Percentiles rank a stretch among this genome's conserved stretches.
Conservation (phyloP, 2,329 filamentous ascomycete genomes). For the Phoma sp. region DNA sequence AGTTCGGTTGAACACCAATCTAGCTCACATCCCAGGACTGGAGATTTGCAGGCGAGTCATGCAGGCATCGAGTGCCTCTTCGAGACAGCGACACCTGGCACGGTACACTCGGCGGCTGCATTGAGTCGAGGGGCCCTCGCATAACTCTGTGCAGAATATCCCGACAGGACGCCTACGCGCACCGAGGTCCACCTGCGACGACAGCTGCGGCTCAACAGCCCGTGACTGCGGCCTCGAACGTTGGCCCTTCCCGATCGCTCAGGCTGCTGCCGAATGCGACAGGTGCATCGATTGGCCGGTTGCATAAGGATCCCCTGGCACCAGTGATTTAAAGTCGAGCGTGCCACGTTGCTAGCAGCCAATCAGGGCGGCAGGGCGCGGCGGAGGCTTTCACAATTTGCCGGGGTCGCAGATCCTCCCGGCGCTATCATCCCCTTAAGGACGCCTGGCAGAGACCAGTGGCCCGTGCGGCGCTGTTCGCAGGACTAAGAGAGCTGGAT, state of each 20-base stretch:
- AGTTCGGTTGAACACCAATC: background rate
- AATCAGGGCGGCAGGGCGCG: slow-evolving; percentile 8
- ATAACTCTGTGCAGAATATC: slow-evolving; percentile 9
- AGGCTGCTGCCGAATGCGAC: background rate
- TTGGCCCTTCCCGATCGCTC: slow-evolving; percentile 5
- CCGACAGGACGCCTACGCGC: background rate
- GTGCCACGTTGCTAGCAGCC: slow-evolving; percentile 4
- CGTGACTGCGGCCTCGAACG: slow-evolving; percentile 6
- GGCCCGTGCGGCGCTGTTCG: slow-evolving; percentile 18
- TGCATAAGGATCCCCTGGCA: slow-evolving; percentile 6
- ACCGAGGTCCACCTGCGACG: background rate
- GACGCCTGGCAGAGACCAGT: slow-evolving; percentile 6
- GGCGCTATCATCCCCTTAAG: slow-evolving; percentile 17
- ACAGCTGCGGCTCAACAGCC: slow-evolving; percentile 7
- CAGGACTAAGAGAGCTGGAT: slow-evolving; percentile 13
- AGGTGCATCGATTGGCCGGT: slow-evolving; percentile 1
- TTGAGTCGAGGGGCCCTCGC: slow-evolving; percentile 1
- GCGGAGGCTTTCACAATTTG: slow-evolving; percentile 6
- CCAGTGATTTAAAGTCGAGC: slow-evolving; percentile 12
- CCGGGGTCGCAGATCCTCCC: slow-evolving; percentile 18
- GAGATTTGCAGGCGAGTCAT: slow-evolving; percentile 12
- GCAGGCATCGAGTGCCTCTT: background rate
- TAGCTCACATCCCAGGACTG: slow-evolving; percentile 4
- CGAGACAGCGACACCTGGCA: slow-evolving; percentile 4
- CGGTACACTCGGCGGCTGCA: background rate